phyloP scores from a whole-genome alignment of 2,329 filamentous ascomycete species.

The Fusarium sp. region DNA sequence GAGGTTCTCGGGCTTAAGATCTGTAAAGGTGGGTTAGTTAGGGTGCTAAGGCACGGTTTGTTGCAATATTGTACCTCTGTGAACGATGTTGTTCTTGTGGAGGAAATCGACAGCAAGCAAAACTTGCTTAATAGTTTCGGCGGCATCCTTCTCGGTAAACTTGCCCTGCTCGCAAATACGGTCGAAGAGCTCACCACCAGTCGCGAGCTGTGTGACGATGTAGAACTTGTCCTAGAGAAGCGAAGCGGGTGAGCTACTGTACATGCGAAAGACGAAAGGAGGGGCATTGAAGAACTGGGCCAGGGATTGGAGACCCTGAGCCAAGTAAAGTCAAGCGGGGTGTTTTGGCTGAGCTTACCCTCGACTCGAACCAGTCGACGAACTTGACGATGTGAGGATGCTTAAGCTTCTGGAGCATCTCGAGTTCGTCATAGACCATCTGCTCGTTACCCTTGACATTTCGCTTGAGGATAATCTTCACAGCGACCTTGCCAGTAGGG shows the following conservation, averaged over 20 bases:
- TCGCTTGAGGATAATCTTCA: constrained; percentile 99
- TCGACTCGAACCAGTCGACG: constrained; percentile 98
- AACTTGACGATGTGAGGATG: constrained; percentile 98
- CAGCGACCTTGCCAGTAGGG: constrained; percentile 85
- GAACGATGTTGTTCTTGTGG: constrained; percentile 94
- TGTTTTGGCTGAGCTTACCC: constrained; percentile 68
- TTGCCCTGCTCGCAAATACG: constrained; percentile 98
- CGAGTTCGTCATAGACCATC: constrained; percentile 98
- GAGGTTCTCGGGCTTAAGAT: constrained; percentile 98
- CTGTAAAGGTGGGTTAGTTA: constrained; percentile 62
- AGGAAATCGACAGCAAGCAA: constrained; percentile 94
- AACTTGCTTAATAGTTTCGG: constrained; percentile 94
- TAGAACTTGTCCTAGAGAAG: constrained; percentile 93
- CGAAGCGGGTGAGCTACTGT: constrained; percentile 26
- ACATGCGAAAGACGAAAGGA: constrained; percentile 2
- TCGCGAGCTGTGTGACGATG: constrained; percentile 96
- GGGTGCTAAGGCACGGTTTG: not conserved
- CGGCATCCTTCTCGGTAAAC: constrained; percentile 98
- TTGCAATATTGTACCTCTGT: constrained; percentile 77
- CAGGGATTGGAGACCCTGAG: constrained; percentile 11
- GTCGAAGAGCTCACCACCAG: constrained; percentile 96
- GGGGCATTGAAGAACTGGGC: constrained; percentile 7
- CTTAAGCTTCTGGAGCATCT: constrained; percentile 90
- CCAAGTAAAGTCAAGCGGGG: constrained; percentile 2
- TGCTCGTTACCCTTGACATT: constrained; percentile 98